A percentile compares a stretch with the other conserved stretches of the same genome.
phyloP scores from a whole-genome alignment of 2,329 filamentous ascomycete species.

The Penicillium sp. region DNA sequence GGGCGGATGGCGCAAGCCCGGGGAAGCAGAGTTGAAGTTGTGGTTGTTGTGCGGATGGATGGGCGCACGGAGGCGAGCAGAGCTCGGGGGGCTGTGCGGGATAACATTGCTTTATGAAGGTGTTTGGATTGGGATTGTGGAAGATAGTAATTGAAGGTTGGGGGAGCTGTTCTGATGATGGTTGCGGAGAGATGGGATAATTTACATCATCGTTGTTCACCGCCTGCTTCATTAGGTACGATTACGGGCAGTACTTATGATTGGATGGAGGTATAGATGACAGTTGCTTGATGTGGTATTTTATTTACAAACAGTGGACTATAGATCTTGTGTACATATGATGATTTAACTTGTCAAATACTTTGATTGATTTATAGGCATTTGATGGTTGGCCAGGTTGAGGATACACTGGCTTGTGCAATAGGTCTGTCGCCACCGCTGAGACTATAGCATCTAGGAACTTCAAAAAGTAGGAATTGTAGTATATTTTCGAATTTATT shows the following conservation, averaged over 20 bases:
- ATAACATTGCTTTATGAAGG: slow-evolving; percentile 32
- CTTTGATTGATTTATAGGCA: background rate
- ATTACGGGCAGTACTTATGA: background rate
- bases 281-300: background rate
- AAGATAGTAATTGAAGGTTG: background rate
- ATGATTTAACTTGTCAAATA: background rate
- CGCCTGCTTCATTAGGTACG: background rate
- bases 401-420: background rate
- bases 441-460: background rate
- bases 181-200: slow-evolving; percentile 7
- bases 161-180: slow-evolving; percentile 10
- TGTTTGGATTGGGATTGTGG: background rate
- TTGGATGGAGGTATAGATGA: slow-evolving; percentile 2
- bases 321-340: background rate
- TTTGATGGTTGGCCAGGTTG: background rate
- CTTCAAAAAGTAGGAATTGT: background rate
- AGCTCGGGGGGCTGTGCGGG: slow-evolving; percentile 45
- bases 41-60: slow-evolving; percentile 22
- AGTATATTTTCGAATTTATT: background rate
- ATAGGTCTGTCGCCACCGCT: background rate
- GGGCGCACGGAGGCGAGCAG: slow-evolving; percentile 26
- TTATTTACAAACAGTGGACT: background rate
- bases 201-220: slow-evolving; percentile 14
- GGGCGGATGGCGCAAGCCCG: slow-evolving; percentile 14
- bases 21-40: slow-evolving; percentile 15